Base-by-base conservation (phyloP, 1,284 basidiomycete species). In the Ceratobasidium theobromae region DNA sequence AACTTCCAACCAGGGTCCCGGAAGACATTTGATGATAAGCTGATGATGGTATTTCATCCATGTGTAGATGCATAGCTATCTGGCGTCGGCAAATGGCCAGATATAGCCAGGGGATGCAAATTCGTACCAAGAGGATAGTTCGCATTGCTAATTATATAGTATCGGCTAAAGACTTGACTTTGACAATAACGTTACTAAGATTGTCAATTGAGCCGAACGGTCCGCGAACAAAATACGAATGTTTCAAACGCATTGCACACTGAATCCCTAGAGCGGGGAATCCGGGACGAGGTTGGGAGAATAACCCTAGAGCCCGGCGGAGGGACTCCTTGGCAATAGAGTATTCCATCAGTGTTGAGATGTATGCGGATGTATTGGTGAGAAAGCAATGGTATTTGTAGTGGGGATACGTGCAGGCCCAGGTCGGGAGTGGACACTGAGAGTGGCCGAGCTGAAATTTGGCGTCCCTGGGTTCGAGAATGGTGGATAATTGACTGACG, bases 181-280 rank as follows among this genome's bases (percentile, higher is more conserved):
- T n/a, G 6, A 9, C 9, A 45, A 45, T 45, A 45, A 11, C 18
- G 9, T 21, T 21, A 21, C 23, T 32, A 27, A 5, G 28, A 23
- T 62, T 62, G 58, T 62, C 58, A 52, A 52, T 58, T 46, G 55
- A 58, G 55, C 55, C 55, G 55, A 58, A 32, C 25, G 48, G 43
- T 38, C 45, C 33, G 25, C 27, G 43, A 27, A 23, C 58, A 32
- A 46, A 6, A 4, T 16, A 27, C 33, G 48, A 12, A 27, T 40
- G 45, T 49, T 49, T 48, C 30, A 40, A 49, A 49, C 57, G 28
- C 16, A 35, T 32, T 18, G 16, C n/a, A 11, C 14, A 41, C 28
- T 18, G 43, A 16, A 6, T 5, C 25, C 16, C 43, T 25, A 23
- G 41, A 38, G 21, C 4, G 46, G 33, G 28, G 45, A 5, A 48